Percentiles rank a stretch among this genome's conserved stretches.
phyloP scores from a whole-genome alignment of 2,329 filamentous ascomycete genomes.

The Monosporascus cannonballus region DNA sequence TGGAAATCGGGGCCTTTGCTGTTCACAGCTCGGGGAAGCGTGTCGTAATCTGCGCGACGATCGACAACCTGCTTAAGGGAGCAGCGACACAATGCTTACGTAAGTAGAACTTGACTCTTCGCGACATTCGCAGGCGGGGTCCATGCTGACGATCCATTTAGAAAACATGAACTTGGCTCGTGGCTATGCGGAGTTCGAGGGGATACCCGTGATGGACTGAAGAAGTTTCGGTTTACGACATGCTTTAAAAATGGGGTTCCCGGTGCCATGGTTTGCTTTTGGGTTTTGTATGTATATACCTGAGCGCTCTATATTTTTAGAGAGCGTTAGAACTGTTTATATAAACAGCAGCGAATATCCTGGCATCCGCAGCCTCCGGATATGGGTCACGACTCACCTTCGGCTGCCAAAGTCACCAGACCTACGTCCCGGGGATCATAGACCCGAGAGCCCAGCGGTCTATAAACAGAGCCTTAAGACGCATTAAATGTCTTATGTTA shows the following conservation, averaged over 20 bases:
- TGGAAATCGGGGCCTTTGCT: slow-evolving; percentile 94
- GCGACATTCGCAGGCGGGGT: not conserved
- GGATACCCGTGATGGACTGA: not conserved
- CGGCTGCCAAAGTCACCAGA: no score
- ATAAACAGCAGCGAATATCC: not conserved
- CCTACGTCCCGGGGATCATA: no score
- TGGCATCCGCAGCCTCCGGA: no score
- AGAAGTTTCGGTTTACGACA: not conserved
- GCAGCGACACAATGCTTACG: slow-evolving; percentile 88
- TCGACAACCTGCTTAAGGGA: slow-evolving; percentile 91
- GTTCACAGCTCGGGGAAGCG: slow-evolving; percentile 84
- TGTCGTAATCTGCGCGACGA: slow-evolving; percentile 89
- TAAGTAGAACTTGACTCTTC: slow-evolving; percentile 44
- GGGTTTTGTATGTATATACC: not conserved
- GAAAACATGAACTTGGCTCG: not conserved
- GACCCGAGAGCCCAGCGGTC: no score
- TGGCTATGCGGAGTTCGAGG: not conserved
- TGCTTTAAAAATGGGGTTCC: not conserved
- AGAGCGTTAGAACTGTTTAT: not conserved
- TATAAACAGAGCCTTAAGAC: no score
- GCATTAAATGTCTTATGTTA: no score
- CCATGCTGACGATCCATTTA: not conserved
- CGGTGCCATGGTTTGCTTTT: not conserved
- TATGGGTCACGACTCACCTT: no score
- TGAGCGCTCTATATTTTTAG: not conserved